A percentile compares a stretch with the other conserved stretches of the same genome.
Conservation (phyloP, 2,329 filamentous ascomycete genomes). For the Tricladium varicosporioides region DNA sequence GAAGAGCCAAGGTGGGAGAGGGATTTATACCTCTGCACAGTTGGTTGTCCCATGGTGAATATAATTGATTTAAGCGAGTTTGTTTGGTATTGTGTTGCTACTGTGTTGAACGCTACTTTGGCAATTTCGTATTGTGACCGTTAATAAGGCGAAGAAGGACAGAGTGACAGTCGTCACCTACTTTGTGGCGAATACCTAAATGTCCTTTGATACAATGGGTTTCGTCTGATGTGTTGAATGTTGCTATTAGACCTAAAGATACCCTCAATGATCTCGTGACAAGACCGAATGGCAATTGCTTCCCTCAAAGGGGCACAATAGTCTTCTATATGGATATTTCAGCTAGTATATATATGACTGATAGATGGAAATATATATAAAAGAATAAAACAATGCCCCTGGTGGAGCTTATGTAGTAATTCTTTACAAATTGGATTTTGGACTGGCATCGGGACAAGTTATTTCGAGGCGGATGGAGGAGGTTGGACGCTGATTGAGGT, state of each 20-base stretch:
- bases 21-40: conserved; percentile 1
- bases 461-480: not conserved
- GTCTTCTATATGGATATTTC: not conserved
- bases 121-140: not conserved
- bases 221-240: not conserved
- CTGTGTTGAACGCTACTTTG: not conserved
- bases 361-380: conserved; percentile 22
- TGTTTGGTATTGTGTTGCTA: not conserved
- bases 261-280: not conserved
- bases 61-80: not conserved
- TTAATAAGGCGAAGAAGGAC: not conserved
- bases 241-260: not conserved
- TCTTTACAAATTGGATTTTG: conserved; percentile 14
- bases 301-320: not conserved
- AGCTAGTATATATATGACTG: not conserved
- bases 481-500: not conserved
- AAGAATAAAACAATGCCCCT: conserved; percentile 25
- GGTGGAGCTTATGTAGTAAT: conserved; percentile 24
- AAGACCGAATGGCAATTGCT: not conserved
- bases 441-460: conserved; percentile 23
- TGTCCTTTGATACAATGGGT: not conserved
- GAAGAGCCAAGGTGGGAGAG: not conserved
- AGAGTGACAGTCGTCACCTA: not conserved
- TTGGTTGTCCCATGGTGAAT: not conserved
- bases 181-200: not conserved